Base-by-base conservation (phyloP, 805 yeast genomes). In the Nakazawaea ernobii region DNA sequence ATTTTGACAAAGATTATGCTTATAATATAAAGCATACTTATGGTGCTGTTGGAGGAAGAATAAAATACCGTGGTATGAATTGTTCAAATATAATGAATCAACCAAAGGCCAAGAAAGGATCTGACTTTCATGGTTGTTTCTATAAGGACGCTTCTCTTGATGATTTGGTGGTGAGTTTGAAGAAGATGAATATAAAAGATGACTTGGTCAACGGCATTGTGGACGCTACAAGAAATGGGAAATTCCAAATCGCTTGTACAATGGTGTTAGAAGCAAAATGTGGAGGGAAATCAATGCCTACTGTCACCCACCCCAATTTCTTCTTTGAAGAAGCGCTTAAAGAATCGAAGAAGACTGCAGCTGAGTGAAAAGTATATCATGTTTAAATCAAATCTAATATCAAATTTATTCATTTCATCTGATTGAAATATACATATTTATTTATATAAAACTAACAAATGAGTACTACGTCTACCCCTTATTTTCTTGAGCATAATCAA, bases 101-200 rank as follows among this genome's bases (percentile, higher is more conserved):
- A 55, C 88, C 89, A 7, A 76, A 82, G 53, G 90, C 95, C 0
- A 69, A 71, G 9, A 67, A 72, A 40, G 71, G 75, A 42, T 75
- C 73, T 37, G 96, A 91, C 55, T 76, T 69, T 50, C 97, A 92
- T 60, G 99, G 99, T 2, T 92, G 98, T 65, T 97, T 98, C 5
- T 94, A 86, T 65, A 71, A 95, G 46, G 92, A 86, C 57, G 69
- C 86, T 57, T 71, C 77, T 10, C 60, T 77, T n/a, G 95, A 87
- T 39, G 74, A 77, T 45, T 69, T 94, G 42, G 70, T 75, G 6
- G 54, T 57, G 3, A 77, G 79, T 51, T 69, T 94, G 53, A 66
- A 69, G 36, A 75, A 70, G 17, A 76, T 87, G 80, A 92, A 91
- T 1, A 67, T 88, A 42, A 70, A 63, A 8, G 87, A 85, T 49